Conservation (phyloP, 2,329 filamentous ascomycete genomes). For the Myriangium duriaei region DNA sequence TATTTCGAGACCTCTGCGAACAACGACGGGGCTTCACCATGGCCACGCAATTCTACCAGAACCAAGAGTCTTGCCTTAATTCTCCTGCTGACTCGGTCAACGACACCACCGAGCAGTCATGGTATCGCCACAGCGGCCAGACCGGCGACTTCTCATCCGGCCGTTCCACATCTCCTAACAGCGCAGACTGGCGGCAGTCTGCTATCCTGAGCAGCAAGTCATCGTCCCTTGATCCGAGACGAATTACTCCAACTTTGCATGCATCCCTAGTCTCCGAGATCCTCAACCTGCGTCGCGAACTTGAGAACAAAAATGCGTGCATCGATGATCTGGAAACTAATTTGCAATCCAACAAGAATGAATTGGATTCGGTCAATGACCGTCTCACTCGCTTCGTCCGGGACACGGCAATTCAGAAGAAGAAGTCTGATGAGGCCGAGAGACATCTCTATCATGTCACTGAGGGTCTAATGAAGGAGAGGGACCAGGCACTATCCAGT, state of each 20-base stretch:
- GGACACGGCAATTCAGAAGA: conserved; percentile 68
- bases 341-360: conserved; percentile 56
- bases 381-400: conserved; percentile 53
- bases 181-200: conserved; percentile 2
- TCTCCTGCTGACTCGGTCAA: conserved; percentile 8
- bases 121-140: conserved; percentile 8
- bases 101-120: conserved; percentile 5
- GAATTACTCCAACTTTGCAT: conserved; percentile 90
- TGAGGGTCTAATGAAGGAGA: conserved; percentile 69
- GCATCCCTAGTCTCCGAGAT: conserved; percentile 94
- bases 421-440: conserved; percentile 76
- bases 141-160: conserved; percentile 6
- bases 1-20: too few relatives aligned
- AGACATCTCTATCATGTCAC: conserved; percentile 78
- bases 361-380: conserved; percentile 59
- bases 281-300: conserved; percentile 68
- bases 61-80: conserved; percentile 1
- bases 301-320: conserved; percentile 76
- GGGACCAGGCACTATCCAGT: conserved; percentile 68
- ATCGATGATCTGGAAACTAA: conserved; percentile 75
- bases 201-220: conserved; percentile 50
- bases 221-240: conserved; percentile 69
- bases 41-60: conserved; percentile 6
- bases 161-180: conserved; percentile 5
- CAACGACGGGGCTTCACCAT: too few relatives aligned